Percentiles rank a stretch among this genome's conserved stretches.
Conservation (phyloP, 305 asterid species). For the Plantago lanceolata region DNA sequence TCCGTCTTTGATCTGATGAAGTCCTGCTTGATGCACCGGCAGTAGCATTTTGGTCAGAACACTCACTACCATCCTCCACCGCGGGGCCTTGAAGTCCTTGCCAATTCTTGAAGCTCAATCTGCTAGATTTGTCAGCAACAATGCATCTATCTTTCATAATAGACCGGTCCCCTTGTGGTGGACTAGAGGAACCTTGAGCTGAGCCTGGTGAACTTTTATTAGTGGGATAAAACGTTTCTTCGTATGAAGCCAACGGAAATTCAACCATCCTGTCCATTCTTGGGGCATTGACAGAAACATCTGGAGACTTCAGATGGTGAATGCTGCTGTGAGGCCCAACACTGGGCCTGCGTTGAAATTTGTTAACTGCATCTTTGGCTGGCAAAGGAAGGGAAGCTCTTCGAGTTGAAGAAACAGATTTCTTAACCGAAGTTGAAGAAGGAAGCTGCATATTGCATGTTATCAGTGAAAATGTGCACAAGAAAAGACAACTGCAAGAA, state of each 20-base stretch:
- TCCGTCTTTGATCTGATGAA: conserved; percentile 67
- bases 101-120: conserved; percentile 49
- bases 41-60: conserved; percentile 80
- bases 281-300: conserved; percentile 79
- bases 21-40: conserved; percentile 89
- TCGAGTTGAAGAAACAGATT: conserved; percentile 48
- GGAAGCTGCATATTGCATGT: conserved; percentile 43
- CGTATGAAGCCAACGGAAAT: conserved; percentile 56
- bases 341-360: conserved; percentile 37
- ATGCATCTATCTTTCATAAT: conserved; percentile 75
- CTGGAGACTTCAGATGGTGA: conserved; percentile 48
- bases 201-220: conserved; percentile 52
- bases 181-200: conserved; percentile 55
- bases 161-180: conserved; percentile 62
- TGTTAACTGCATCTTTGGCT: conserved; percentile 35
- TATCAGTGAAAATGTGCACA: conserved; percentile 15
- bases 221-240: conserved; percentile 38
- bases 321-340: conserved; percentile 36
- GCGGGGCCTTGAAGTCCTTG: conserved; percentile 44
- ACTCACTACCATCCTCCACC: conserved; percentile 53
- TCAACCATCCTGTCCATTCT: conserved; percentile 79
- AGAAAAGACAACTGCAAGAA: conserved; percentile 18
- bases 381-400: conserved; percentile 69
- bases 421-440: conserved; percentile 49
- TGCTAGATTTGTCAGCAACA: conserved; percentile 49